Percentiles rank a stretch among this genome's conserved stretches.
Evolutionary conservation across 345 rosid genomes (phyloP).

Genomic region (Gynandropsis gynandra): DNA sequence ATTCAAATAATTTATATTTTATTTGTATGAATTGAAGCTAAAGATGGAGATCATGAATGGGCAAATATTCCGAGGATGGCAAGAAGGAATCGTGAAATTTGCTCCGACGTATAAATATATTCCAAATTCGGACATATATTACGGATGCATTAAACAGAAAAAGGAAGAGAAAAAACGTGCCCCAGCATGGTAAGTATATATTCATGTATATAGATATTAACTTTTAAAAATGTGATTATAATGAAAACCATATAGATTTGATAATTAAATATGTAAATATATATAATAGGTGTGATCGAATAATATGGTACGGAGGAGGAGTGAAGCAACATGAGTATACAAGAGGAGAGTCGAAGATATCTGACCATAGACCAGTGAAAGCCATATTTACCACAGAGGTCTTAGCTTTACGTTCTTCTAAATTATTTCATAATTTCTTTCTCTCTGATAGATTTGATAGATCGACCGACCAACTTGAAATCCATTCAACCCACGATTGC

Average conservation of each 20-base stretch:
- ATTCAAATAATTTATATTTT: background rate
- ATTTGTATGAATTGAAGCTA: conserved; percentile 36
- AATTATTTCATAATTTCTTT: conserved; percentile 37
- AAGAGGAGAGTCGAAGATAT: conserved; percentile 58
- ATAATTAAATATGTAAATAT: background rate
- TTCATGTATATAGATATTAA: background rate
- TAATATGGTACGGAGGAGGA: conserved; percentile 62
- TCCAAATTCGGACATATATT: conserved; percentile 53
- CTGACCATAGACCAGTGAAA: conserved; percentile 80
- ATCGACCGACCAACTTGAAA: conserved; percentile 19
- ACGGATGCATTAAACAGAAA: conserved; percentile 41
- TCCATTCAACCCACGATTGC: conserved; percentile 25
- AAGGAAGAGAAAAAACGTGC: conserved; percentile 58
- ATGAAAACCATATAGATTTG: background rate
- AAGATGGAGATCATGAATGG: conserved; percentile 52
- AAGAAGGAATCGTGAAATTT: conserved; percentile 55
- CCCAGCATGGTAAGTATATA: conserved; percentile 57
- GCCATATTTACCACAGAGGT: conserved; percentile 51
- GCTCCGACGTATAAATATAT: conserved; percentile 77
- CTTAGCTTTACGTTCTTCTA: conserved; percentile 17
- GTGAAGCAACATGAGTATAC: conserved; percentile 52
- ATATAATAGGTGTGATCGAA: conserved; percentile 58
- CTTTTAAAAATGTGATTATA: background rate
- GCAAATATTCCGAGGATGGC: conserved; percentile 53
- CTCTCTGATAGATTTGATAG: conserved; percentile 51